A percentile compares a stretch with the other conserved stretches of the same genome.
Conservation (phyloP, 495 filamentous ascomycete genomes). For the Daldinia concentrica region DNA sequence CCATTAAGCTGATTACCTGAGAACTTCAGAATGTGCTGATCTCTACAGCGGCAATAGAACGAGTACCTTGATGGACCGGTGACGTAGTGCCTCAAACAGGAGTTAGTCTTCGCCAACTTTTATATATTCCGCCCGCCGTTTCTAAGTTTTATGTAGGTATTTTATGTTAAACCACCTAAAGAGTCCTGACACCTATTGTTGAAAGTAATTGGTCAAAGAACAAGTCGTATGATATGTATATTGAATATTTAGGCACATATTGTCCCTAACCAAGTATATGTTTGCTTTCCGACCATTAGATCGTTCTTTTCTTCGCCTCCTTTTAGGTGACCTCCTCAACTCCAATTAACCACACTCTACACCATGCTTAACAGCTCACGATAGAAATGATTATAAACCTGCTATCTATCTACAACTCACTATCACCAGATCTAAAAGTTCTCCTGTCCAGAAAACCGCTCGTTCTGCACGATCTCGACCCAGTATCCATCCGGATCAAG, state of each 20-base stretch:
- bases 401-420: neutral
- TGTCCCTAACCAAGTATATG: neutral
- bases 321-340: neutral
- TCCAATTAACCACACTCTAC: neutral
- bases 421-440: slow-evolving; percentile 52
- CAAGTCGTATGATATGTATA: neutral
- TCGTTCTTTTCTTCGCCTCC: neutral
- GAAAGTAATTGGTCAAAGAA: neutral
- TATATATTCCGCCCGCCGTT: neutral
- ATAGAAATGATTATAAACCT: neutral
- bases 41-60: neutral
- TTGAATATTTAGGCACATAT: neutral
- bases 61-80: slow-evolving; percentile 33
- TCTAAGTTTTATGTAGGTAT: neutral
- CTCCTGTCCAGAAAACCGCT: slow-evolving; percentile 62
- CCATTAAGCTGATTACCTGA: neutral
- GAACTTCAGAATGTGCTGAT: neutral
- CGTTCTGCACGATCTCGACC: slow-evolving; percentile 88
- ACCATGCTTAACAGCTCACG: neutral
- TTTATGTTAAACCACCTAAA: neutral
- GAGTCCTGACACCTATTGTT: neutral
- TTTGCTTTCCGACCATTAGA: neutral
- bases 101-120: neutral
- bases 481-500: slow-evolving; percentile 93
- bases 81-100: slow-evolving; percentile 8